These are phyloP conservation scores for Ogataea saltuana DNA, from an alignment of 805 yeast genomes.

Conservation along the genomic window DNA sequence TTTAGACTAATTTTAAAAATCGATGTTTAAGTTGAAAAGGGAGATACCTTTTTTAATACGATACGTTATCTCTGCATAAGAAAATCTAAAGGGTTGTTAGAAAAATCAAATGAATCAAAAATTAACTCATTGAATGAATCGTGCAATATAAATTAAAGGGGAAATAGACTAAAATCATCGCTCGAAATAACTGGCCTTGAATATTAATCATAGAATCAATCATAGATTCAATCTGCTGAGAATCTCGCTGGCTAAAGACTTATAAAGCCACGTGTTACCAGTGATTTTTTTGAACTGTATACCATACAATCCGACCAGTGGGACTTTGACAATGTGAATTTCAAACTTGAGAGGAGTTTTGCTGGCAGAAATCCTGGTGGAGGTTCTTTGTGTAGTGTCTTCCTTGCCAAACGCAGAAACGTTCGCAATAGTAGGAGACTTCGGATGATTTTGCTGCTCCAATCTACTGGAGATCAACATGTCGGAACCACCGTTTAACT, in stretches of 20 bases:
- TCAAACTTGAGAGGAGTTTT: constrained; percentile 82
- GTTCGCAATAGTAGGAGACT: constrained; percentile 19
- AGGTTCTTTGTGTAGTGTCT: constrained; percentile 4
- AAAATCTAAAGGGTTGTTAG: too few relatives aligned
- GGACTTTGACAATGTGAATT: constrained; percentile 88
- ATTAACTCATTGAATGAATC: too few relatives aligned
- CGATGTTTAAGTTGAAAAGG: too few relatives aligned
- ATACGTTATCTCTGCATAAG: too few relatives aligned
- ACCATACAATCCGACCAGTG: constrained; percentile 86
- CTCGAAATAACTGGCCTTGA: constrained; percentile 3
- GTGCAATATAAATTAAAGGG: constrained; percentile 7
- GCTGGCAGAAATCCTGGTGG: constrained; percentile 19
- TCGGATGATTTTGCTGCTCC: constrained; percentile 44
- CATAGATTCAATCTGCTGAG: constrained; percentile 68
- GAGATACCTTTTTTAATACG: too few relatives aligned
- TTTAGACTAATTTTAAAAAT: not conserved
- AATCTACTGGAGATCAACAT: constrained; percentile 61
- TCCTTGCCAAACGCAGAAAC: constrained; percentile 12
- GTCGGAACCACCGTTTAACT: constrained; percentile 51
- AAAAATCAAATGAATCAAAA: too few relatives aligned
- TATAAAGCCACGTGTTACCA: constrained; percentile 95
- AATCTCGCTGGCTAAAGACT: constrained; percentile 84
- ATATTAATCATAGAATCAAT: too few relatives aligned
- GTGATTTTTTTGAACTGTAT: constrained; percentile 90
- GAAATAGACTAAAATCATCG: not conserved